Evolutionary conservation across 2,329 filamentous ascomycete species (phyloP).

Genomic region (Diaporthe caulivora): DNA sequence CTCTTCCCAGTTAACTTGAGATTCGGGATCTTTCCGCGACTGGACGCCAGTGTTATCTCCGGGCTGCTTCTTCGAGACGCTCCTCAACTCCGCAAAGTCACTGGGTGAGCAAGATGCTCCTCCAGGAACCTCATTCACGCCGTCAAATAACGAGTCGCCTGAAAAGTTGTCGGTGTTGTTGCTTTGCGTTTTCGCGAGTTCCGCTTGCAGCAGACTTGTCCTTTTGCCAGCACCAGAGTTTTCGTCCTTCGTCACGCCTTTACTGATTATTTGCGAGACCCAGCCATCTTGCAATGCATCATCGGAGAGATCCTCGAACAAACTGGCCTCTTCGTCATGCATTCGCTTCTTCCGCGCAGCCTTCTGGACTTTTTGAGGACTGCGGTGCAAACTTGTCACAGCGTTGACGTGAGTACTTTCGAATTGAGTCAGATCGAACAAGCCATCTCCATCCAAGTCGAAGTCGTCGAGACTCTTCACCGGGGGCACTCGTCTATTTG

Average conservation of each 20-base stretch:
- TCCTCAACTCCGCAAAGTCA: too few relatives aligned
- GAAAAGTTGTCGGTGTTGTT: conserved; percentile 23
- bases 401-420: background rate
- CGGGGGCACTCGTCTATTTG: background rate
- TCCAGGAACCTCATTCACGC: background rate
- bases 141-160: conserved; percentile 7
- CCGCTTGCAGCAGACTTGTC: background rate
- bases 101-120: background rate
- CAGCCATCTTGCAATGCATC: background rate
- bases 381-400: background rate
- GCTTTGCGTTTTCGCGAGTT: background rate
- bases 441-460: conserved; percentile 33
- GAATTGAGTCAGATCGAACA: conserved; percentile 34
- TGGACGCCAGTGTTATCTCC: background rate
- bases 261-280: background rate
- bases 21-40: background rate
- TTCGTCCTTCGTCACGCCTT: background rate
- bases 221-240: background rate
- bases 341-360: background rate
- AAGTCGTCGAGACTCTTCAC: background rate
- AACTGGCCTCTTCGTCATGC: background rate
- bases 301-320: background rate
- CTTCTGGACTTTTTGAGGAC: background rate
- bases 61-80: background rate
- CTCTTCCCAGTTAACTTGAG: background rate